Conservation (phyloP, 768 basidiomycete species). For the Dioszegia hungarica region DNA sequence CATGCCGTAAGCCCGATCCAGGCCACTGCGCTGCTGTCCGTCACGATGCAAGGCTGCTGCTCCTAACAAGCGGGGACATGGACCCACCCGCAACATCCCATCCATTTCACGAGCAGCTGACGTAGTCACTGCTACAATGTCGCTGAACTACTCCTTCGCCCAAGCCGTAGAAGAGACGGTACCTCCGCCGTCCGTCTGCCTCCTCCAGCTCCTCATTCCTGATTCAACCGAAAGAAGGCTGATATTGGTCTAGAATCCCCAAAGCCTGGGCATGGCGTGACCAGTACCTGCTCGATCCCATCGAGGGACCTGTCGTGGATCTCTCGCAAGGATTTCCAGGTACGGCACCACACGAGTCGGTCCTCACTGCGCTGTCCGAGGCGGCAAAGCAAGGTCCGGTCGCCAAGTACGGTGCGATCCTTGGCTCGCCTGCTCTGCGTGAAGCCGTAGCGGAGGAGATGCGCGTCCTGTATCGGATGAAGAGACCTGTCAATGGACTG, state of each 20-base stretch:
- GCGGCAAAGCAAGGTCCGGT: constrained; percentile 52
- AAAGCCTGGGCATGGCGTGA: constrained; percentile 43
- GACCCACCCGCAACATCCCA: too few relatives aligned
- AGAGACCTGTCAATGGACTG: background rate
- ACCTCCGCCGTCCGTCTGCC: constrained; percentile 15
- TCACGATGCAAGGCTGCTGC: too few relatives aligned
- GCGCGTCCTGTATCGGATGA: constrained; percentile 57
- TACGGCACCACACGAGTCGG: constrained; percentile 56
- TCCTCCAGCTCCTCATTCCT: too few relatives aligned
- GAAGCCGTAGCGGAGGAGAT: constrained; percentile 61
- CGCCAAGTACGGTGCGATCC: constrained; percentile 59
- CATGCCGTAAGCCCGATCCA: too few relatives aligned
- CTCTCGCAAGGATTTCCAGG: constrained; percentile 73
- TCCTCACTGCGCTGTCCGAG: constrained; percentile 56
- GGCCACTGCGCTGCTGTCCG: too few relatives aligned
- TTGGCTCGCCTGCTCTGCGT: constrained; percentile 59
- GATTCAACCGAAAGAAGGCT: background rate
- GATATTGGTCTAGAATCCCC: constrained; percentile 32
- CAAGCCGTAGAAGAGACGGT: constrained; percentile 13
- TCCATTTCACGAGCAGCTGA: too few relatives aligned
- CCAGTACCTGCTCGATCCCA: constrained; percentile 15
- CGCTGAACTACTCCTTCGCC: constrained; percentile 13
- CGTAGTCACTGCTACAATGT: background rate
- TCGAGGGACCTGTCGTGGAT: constrained; percentile 54
- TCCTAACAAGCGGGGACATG: too few relatives aligned